These are phyloP conservation scores for Yueomyces sinensis DNA, from an alignment of 805 yeast genomes.

Conservation along the genomic window DNA sequence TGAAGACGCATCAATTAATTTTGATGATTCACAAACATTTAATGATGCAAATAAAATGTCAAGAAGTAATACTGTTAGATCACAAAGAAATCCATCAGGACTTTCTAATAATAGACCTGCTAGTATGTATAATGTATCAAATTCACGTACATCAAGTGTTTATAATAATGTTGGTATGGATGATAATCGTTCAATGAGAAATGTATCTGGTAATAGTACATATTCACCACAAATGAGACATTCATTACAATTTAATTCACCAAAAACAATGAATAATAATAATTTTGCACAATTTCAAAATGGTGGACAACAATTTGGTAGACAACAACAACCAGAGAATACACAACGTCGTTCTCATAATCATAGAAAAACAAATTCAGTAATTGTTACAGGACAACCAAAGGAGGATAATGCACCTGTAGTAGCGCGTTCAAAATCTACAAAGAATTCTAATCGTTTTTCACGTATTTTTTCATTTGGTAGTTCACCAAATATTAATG, in stretches of 20 bases:
- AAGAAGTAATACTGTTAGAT: background rate
- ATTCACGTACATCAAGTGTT: background rate
- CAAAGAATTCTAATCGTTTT: background rate
- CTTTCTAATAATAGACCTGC: background rate
- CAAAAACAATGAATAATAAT: too few relatives aligned
- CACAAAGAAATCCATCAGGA: background rate
- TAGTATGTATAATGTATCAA: background rate
- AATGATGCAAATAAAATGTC: background rate
- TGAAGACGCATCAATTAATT: background rate
- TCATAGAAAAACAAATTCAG: background rate
- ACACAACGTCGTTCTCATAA: background rate
- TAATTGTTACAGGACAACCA: too few relatives aligned
- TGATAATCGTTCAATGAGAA: too few relatives aligned
- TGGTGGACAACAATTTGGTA: too few relatives aligned
- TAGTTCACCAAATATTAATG: background rate
- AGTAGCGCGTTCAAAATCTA: background rate
- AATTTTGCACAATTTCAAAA: too few relatives aligned
- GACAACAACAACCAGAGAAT: too few relatives aligned
- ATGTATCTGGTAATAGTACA: background rate
- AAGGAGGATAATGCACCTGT: too few relatives aligned
- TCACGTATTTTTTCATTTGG: background rate
- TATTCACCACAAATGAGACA: too few relatives aligned
- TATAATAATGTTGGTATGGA: too few relatives aligned
- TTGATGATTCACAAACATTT: background rate
- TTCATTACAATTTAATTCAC: too few relatives aligned